phyloP scores from a whole-genome alignment of 1,139 yeast genomes.

The Taphrina communis region DNA sequence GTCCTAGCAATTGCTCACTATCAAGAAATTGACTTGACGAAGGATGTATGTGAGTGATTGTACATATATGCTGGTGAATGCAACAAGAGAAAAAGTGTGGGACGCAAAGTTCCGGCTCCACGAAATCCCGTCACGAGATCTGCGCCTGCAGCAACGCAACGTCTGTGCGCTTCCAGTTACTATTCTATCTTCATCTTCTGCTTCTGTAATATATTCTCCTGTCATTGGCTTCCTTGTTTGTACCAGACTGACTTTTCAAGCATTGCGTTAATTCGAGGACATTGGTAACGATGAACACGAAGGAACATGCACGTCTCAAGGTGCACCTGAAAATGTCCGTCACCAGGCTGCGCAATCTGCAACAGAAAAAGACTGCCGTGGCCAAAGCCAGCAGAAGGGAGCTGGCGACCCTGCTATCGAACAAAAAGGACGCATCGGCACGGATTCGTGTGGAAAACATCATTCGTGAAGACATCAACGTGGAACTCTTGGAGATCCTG shows the following conservation, averaged over 20 bases:
- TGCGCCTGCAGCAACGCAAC: neutral
- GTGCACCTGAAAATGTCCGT: conserved; percentile 62
- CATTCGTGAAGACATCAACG: conserved; percentile 80
- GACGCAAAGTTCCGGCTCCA: neutral
- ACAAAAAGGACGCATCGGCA: conserved; percentile 83
- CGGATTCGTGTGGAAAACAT: conserved; percentile 83
- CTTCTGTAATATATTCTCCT: too few species aligned
- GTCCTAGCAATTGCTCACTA: too few species aligned
- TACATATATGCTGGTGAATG: too few species aligned
- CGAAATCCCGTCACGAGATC: conserved; percentile 1
- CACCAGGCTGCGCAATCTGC: conserved; percentile 76
- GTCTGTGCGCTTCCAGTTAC: neutral
- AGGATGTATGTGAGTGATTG: too few species aligned
- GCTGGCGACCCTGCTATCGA: conserved; percentile 72
- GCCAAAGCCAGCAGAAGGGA: conserved; percentile 80
- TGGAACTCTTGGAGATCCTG: conserved; percentile 77
- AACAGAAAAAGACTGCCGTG: conserved; percentile 79
- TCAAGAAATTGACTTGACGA: too few species aligned
- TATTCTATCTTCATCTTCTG: too few species aligned
- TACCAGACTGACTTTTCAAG: neutral
- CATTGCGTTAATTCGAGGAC: neutral
- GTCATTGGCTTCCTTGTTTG: too few species aligned
- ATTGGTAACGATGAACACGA: conserved; percentile 21
- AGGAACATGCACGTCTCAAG: conserved; percentile 36
- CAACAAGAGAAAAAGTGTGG: neutral